Base-by-base conservation (phyloP, 202 grass and related monocot genomes). In the Miscanthus sacchariflorus region DNA sequence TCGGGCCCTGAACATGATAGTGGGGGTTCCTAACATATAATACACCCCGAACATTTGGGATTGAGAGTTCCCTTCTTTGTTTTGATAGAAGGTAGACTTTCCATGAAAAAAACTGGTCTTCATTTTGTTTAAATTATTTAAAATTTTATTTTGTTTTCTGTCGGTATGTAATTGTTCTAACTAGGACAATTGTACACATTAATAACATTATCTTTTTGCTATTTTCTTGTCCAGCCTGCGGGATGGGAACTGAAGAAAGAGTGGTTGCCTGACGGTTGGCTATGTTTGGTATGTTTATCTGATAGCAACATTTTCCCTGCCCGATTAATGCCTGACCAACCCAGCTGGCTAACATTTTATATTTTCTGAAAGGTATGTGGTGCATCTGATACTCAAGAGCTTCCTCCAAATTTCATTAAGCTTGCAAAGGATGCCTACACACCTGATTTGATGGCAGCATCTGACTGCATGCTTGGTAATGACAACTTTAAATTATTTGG, bases 391-490 rank as follows among this genome's bases (percentile, higher is more conserved):
- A 92, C 91, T 39, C 91, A 99, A 93, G 90, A 92, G 35, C 84
- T 97, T 82, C 94, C 97, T 87, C 90, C 87, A 85, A 99, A 99
- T 86, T 99, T 97, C 76, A 68, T 99, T 84, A 99, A 96, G 64
- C 94, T 99, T 78, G 93, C 94, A 78, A 99, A 97, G 70, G 97
- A 99, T 86, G 84, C 87, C 10, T 99, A 99, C 69, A 99, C 97
- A 70, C 94, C 97, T 91, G 97, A 99, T 93, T 50, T 99, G 74
- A 97, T 99, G 74, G 97, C 97, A 35, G 97, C 97, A 80, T 99
- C 97, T 58, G 94, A 97, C 72, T 99, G 97, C 78, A 99, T 99
- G 97, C 97, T 99, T 87, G 97, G 96, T 98, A 95, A 85, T 91
- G 14, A 49, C 25, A 81, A 56, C 80, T 68, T 24, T 79, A 84